phyloP scores from a whole-genome alignment of 305 asterid genomes.

The Fraxinus sp. region DNA sequence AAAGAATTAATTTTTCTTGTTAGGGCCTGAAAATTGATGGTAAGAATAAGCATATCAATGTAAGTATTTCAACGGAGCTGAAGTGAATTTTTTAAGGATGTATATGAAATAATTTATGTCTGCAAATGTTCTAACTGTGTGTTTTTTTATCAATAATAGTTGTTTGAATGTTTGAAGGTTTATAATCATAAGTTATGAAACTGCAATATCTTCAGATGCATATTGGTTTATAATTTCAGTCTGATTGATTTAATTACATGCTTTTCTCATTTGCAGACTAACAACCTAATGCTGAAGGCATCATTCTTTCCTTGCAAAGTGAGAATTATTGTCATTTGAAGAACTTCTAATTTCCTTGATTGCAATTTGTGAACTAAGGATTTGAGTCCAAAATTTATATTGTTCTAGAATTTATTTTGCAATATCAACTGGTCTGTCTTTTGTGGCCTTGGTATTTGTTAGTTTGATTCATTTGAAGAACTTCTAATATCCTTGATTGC shows the following conservation, averaged over 20 bases:
- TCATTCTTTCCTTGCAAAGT: constrained; percentile 32
- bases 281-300: constrained; percentile 31
- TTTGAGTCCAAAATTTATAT: rapidly evolving
- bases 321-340: constrained; percentile 14
- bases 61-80: neutral
- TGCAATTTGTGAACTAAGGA: neutral
- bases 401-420: no score
- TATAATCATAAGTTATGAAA: neutral
- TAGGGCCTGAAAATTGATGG: neutral
- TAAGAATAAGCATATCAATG: neutral
- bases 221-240: neutral
- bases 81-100: neutral
- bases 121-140: neutral
- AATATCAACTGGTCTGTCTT: no score
- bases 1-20: neutral
- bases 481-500: no score
- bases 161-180: neutral
- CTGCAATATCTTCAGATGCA: neutral
- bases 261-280: constrained; percentile 1
- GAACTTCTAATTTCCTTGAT: neutral
- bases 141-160: neutral
- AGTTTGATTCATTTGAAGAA: no score
- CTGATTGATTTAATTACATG: neutral
- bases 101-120: neutral
- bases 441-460: no score